A percentile compares a stretch with the other conserved stretches of the same genome.
Conservation (phyloP, 192 early-diverging fungal species). For the Spizellomyces punctatus region DNA sequence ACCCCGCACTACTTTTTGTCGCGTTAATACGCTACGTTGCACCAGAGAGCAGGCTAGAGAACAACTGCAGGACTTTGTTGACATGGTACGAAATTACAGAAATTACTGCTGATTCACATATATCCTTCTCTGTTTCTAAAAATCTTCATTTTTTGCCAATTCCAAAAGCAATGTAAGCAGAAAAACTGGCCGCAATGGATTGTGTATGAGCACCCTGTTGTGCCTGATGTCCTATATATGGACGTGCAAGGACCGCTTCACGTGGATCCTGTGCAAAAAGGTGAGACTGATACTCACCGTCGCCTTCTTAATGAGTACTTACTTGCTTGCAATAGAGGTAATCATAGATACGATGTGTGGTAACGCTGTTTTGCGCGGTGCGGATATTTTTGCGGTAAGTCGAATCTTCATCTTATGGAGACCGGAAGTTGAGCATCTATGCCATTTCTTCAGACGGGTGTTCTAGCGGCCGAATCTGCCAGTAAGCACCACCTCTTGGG, state of each 20-base stretch:
- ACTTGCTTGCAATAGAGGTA: constrained; percentile 7
- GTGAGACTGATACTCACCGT: not conserved
- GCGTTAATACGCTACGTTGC: constrained; percentile 12
- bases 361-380: constrained; percentile 21
- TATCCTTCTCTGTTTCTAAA: too few species aligned
- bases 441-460: not conserved
- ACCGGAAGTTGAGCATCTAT: constrained; percentile 7
- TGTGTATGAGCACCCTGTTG: constrained; percentile 12
- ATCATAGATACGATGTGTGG: constrained; percentile 24
- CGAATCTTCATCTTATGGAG: not conserved
- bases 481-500: not conserved
- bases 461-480: constrained; percentile 12
- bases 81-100: constrained; percentile 4
- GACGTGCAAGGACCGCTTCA: constrained; percentile 10
- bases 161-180: constrained; percentile 10
- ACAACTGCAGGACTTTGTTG: constrained; percentile 3
- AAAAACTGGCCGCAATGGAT: constrained; percentile 12
- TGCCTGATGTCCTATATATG: constrained; percentile 17
- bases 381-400: constrained; percentile 28
- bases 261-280: constrained; percentile 8
- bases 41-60: constrained; percentile 2
- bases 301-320: not conserved
- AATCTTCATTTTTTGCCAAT: too few species aligned
- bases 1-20: constrained; percentile 16
- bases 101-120: not conserved